These are phyloP conservation scores for Diutina scorzettiae DNA, from an alignment of 1,139 yeast species.

Conservation along the genomic window DNA sequence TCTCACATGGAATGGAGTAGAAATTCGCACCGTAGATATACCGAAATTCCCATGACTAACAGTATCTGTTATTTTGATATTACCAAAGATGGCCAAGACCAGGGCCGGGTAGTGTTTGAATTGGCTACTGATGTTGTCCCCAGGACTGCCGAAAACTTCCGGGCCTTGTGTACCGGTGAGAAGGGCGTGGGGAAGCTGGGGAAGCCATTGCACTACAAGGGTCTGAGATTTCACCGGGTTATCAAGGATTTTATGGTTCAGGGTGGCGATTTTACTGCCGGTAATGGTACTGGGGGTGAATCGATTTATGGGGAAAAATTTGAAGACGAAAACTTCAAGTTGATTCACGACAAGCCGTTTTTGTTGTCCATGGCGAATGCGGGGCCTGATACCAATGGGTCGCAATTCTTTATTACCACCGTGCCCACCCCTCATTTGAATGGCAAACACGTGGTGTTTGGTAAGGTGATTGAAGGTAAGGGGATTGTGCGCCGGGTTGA, in stretches of 20 bases:
- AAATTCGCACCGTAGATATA: background rate
- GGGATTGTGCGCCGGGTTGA: conserved; percentile 11
- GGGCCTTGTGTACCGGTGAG: conserved; percentile 84
- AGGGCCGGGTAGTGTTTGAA: conserved; percentile 70
- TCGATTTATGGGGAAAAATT: conserved; percentile 12
- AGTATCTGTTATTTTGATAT: conserved; percentile 12
- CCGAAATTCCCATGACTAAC: no score
- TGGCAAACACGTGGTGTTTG: conserved; percentile 12
- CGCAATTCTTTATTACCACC: conserved; percentile 12
- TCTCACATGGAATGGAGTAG: no score
- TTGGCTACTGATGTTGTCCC: conserved; percentile 77
- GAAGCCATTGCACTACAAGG: conserved; percentile 36
- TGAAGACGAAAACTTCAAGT: conserved; percentile 12
- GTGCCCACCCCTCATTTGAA: conserved; percentile 13
- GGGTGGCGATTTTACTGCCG: conserved; percentile 12
- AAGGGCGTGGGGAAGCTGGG: conserved; percentile 58
- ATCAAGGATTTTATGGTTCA: conserved; percentile 12
- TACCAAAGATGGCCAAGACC: conserved; percentile 24
- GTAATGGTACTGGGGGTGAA: conserved; percentile 12
- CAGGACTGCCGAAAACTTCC: conserved; percentile 85
- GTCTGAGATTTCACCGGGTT: conserved; percentile 11
- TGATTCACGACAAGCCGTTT: conserved; percentile 11
- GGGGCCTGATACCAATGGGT: conserved; percentile 12
- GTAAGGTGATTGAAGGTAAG: conserved; percentile 12
- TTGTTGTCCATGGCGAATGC: conserved; percentile 12